phyloP scores from a whole-genome alignment of 768 basidiomycete genomes.

The Pleurotus tuber-regium region DNA sequence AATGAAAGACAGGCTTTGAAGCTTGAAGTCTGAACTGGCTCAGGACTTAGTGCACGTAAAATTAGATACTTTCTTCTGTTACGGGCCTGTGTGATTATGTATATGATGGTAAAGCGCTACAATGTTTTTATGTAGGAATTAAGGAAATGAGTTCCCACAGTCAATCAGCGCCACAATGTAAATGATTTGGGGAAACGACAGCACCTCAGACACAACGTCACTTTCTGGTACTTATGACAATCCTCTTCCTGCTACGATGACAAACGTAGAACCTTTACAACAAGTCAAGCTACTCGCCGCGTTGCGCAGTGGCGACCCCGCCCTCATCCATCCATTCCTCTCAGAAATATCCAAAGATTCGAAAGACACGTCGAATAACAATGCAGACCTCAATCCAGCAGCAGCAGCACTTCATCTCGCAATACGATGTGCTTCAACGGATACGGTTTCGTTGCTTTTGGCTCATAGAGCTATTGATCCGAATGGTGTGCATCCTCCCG shows the following conservation, averaged over 20 bases:
- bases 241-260: slow-evolving; percentile 1
- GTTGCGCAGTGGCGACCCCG: slow-evolving; percentile 67
- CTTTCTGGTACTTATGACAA: no score
- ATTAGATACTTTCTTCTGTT: no score
- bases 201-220: no score
- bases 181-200: no score
- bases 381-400: slow-evolving; percentile 56
- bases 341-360: slow-evolving; percentile 69
- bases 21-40: no score
- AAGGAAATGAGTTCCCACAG: no score
- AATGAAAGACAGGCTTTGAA: no score
- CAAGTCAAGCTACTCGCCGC: slow-evolving; percentile 67
- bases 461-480: slow-evolving; percentile 77
- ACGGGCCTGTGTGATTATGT: no score
- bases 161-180: no score
- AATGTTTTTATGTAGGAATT: no score
- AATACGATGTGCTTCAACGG: slow-evolving; percentile 74
- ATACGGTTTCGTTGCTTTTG: slow-evolving; percentile 67
- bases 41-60: no score
- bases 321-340: slow-evolving; percentile 80
- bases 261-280: slow-evolving; percentile 44
- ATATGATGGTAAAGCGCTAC: no score
- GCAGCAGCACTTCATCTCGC: slow-evolving; percentile 80
- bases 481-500: slow-evolving; percentile 71
- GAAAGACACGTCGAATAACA: slow-evolving; percentile 37